These are phyloP conservation scores for Suillus paluster DNA, from an alignment of 768 basidiomycete genomes.

Conservation along the genomic window DNA sequence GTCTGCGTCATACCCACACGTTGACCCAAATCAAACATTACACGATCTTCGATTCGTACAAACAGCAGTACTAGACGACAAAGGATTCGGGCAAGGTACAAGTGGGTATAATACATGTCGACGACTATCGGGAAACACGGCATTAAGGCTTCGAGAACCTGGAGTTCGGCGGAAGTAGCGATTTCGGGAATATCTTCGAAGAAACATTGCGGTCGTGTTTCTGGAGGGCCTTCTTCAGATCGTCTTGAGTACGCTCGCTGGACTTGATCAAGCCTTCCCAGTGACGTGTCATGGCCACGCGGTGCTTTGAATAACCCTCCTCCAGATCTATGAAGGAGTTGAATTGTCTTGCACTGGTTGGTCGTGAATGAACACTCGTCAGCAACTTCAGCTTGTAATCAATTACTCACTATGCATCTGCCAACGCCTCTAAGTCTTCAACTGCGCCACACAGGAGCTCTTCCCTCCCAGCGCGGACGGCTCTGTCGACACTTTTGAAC, in stretches of 20 bases:
- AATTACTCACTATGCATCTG: conserved; percentile 26
- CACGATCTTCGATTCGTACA: not conserved
- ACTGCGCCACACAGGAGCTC: conserved; percentile 51
- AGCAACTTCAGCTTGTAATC: not conserved
- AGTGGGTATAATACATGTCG: not conserved
- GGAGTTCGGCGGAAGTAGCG: conserved; percentile 40
- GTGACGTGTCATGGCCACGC: conserved; percentile 42
- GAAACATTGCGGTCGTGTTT: conserved; percentile 53
- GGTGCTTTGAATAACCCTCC: conserved; percentile 51
- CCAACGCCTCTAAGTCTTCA: conserved; percentile 49
- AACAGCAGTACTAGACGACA: not conserved
- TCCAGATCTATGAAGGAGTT: conserved; percentile 60
- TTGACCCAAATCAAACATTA: not conserved
- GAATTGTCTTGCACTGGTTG: conserved; percentile 51
- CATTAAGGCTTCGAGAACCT: conserved; percentile 3
- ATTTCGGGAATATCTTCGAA: conserved; percentile 53
- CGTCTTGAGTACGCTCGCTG: conserved; percentile 39
- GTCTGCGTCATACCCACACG: not conserved
- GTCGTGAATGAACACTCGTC: not conserved
- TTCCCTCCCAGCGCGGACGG: conserved; percentile 48
- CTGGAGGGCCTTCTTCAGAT: conserved; percentile 45
- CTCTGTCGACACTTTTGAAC: conserved; percentile 51
- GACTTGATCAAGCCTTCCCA: conserved; percentile 49
- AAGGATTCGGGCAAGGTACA: not conserved
- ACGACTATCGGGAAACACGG: not conserved